These are phyloP conservation scores for Byssoonygena ceratinophila DNA, from an alignment of 2,329 filamentous ascomycete genomes.

Conservation along the genomic window DNA sequence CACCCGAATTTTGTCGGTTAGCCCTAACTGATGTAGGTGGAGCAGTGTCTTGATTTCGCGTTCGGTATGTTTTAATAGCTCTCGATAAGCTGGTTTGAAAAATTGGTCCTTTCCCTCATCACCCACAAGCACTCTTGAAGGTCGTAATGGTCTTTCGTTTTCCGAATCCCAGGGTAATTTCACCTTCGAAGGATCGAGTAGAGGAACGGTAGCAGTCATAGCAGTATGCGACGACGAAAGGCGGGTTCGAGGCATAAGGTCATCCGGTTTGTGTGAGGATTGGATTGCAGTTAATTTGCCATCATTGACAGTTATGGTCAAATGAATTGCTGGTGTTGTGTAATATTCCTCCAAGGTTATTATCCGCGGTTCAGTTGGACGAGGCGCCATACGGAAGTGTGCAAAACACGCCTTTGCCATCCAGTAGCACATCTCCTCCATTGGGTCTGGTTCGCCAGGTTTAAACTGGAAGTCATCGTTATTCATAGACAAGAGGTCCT, in stretches of 20 bases:
- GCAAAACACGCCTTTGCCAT: slow-evolving; percentile 13
- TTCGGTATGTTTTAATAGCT: neutral
- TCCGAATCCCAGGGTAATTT: slow-evolving; percentile 11
- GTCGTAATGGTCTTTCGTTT: slow-evolving; percentile 4
- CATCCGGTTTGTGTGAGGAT: slow-evolving; percentile 4
- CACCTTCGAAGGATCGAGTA: slow-evolving; percentile 6
- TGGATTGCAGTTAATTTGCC: slow-evolving; percentile 9
- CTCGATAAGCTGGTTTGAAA: slow-evolving; percentile 12
- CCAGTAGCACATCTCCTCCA: slow-evolving; percentile 13
- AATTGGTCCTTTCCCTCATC: neutral
- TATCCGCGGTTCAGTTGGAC: slow-evolving; percentile 11
- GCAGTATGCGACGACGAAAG: slow-evolving; percentile 2
- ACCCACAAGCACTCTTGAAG: slow-evolving; percentile 8
- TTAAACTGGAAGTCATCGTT: slow-evolving; percentile 10
- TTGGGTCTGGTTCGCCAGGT: slow-evolving; percentile 10
- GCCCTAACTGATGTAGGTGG: slow-evolving; percentile 3
- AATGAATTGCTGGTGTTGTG: slow-evolving; percentile 6
- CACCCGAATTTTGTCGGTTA: slow-evolving; percentile 7
- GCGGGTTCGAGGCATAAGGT: slow-evolving; percentile 8
- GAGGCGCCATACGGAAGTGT: slow-evolving; percentile 11
- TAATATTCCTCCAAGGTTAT: slow-evolving; percentile 14
- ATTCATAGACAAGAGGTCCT: slow-evolving; percentile 10
- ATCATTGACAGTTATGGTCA: slow-evolving; percentile 8
- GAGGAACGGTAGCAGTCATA: slow-evolving; percentile 1
- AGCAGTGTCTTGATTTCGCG: slow-evolving; percentile 12